Evolutionary conservation across 139 green algal species (phyloP), one percentile per base, ranked within the genome.

Genomic region (Picochlorum sp.): DNA sequence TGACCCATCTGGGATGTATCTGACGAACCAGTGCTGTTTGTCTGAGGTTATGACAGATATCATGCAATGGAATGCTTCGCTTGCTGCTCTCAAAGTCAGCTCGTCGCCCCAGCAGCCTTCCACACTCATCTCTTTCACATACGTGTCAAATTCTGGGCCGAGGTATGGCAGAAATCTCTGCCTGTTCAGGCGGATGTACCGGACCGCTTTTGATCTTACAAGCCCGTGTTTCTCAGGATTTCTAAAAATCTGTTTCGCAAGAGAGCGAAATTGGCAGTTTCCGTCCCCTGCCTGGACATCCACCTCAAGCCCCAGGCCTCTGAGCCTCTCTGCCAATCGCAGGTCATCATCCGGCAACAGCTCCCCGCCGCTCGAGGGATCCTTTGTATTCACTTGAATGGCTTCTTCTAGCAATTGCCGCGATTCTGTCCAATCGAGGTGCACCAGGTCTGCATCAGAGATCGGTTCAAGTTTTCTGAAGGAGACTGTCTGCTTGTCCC

Each of bases 31-130:
- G 60, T 87, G 74, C 23, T 72, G 55, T 20, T 44, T 55, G 26
- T 86, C 77, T 4, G 62, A 78, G 11, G 82, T 88, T 20, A 90
- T 59, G 9, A 86, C 76, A 60, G 78, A 75, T 21, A 90, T 34
- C 11, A 82, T 59, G 24, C 85, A 55, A 4, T 71, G 75, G 28
- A 79, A 84, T 11, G 59, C 54, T 44, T 90, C 80, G 52, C 73
- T 81, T 3, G 66, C 58, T 10, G 80, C 84, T 0, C 84, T 65
- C 76, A 91, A 71, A 23, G 83, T 90, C 16, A 91, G 75, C 69
- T 91, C 85, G 61, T 91, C 85, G 28, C 85, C 85, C 85, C 85
- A 91, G 28, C 62, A 79, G 34, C 80, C 71, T 0, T 54, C 23
- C 15, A 52, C 34, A 3, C 20, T 37, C 84, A 90, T 91, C 13